A percentile compares a stretch with the other conserved stretches of the same genome.
Conservation (phyloP, 163 green algal genomes). For the Prototheca wickerhamii region DNA sequence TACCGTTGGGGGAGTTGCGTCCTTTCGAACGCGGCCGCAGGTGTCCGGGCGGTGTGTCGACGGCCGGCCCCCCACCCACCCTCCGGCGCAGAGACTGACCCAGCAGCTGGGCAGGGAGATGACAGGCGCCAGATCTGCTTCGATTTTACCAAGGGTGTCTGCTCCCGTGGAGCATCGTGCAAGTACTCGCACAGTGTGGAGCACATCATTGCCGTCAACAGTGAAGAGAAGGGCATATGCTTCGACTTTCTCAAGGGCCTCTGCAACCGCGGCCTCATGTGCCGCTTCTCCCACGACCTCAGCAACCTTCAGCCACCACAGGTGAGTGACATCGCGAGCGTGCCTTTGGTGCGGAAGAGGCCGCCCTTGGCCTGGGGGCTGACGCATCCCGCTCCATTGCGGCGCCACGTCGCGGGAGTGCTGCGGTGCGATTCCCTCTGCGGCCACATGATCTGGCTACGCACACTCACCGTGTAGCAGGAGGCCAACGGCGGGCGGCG, state of each 20-base stretch:
- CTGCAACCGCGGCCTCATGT: conserved; percentile 67
- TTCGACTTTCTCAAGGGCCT: conserved; percentile 76
- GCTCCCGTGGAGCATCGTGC: conserved; percentile 59
- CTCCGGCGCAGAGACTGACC: not conserved
- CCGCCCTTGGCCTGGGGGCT: too few species aligned
- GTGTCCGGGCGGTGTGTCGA: too few species aligned
- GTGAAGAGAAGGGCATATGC: conserved; percentile 60
- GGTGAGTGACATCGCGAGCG: too few species aligned
- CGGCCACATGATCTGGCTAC: not conserved
- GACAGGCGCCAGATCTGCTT: conserved; percentile 68
- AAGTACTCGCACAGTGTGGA: conserved; percentile 68
- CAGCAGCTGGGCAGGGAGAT: not conserved
- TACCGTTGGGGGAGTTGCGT: too few species aligned
- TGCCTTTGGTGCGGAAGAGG: not conserved
- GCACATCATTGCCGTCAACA: conserved; percentile 62
- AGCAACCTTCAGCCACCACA: conserved; percentile 54
- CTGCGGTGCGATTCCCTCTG: too few species aligned
- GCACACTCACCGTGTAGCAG: not conserved
- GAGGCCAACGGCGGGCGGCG: not conserved
- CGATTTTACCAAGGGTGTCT: conserved; percentile 76
- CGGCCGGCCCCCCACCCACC: not conserved
- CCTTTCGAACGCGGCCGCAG: too few species aligned
- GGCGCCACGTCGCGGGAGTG: too few species aligned
- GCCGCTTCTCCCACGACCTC: conserved; percentile 75
- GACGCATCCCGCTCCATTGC: too few species aligned